Evolutionary conservation across 2,329 filamentous ascomycete genomes (phyloP).

Genomic region (Sporothrix globosa): DNA sequence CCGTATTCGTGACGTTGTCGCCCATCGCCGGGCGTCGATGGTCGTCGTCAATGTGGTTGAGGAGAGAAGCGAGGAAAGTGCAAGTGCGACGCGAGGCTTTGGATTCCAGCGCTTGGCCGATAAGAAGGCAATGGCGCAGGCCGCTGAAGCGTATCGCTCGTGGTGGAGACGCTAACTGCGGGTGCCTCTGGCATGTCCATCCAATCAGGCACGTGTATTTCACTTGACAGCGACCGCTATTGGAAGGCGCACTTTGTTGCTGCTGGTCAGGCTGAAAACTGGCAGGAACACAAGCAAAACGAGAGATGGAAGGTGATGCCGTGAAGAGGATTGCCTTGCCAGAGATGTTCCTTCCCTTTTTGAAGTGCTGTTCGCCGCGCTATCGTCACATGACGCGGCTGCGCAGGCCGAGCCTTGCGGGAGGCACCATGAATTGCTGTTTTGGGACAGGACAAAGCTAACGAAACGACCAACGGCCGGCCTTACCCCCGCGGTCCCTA

Average conservation of each 20-base stretch:
- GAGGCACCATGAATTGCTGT: conserved; percentile 16
- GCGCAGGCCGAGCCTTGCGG: conserved; percentile 5
- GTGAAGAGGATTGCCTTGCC: not conserved
- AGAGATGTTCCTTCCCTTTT: not conserved
- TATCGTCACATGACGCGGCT: conserved; percentile 16
- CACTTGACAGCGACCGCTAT: not conserved
- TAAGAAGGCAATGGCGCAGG: not conserved
- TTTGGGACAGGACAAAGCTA: conserved; percentile 19
- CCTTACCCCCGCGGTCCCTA: conserved; percentile 6
- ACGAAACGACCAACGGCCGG: not conserved
- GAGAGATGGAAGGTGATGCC: too few species aligned
- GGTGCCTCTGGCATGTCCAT: conserved; percentile 7
- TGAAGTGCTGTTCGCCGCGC: not conserved
- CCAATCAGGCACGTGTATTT: conserved; percentile 22
- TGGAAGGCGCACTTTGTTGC: not conserved
- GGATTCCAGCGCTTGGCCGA: conserved; percentile 14
- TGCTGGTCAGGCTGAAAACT: not conserved
- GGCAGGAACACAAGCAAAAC: too few species aligned
- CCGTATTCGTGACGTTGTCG: conserved; percentile 36
- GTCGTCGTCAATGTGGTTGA: conserved; percentile 3
- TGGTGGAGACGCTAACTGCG: not conserved
- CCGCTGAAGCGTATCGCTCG: conserved; percentile 11
- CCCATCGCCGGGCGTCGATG: conserved; percentile 40
- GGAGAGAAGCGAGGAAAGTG: not conserved
- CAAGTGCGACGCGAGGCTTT: conserved; percentile 21